Evolutionary conservation across 495 filamentous ascomycete genomes (phyloP).

Genomic region (Talaromyces trachyspermus): DNA sequence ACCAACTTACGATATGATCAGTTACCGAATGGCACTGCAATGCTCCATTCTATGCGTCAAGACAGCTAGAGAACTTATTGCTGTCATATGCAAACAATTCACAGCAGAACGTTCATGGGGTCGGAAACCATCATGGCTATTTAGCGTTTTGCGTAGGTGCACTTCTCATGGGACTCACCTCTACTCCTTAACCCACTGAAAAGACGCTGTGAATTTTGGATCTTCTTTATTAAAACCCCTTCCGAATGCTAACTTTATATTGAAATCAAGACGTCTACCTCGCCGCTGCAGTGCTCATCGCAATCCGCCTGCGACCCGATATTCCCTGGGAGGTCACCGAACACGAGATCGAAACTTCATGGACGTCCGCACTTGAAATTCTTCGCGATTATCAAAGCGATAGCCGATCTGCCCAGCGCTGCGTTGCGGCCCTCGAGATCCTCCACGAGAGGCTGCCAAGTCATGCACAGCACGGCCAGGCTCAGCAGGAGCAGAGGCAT

Average conservation of each 20-base stretch:
- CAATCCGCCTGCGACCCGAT: constrained; percentile 21
- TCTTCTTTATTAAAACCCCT: background rate
- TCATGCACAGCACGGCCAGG: background rate
- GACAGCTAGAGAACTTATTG: constrained; percentile 28
- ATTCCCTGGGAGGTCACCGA: constrained; percentile 24
- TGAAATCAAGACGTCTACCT: constrained; percentile 26
- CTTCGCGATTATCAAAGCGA: constrained; percentile 29
- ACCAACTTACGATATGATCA: background rate
- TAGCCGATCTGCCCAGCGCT: constrained; percentile 30
- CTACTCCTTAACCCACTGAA: background rate
- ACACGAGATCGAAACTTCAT: constrained; percentile 20
- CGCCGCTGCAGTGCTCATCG: constrained; percentile 31
- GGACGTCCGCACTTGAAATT: constrained; percentile 27
- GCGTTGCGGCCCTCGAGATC: constrained; percentile 33
- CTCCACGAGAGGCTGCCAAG: constrained; percentile 19
- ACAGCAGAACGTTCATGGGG: background rate
- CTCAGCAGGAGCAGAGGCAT: background rate
- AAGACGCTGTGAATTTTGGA: background rate
- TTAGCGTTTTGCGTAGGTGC: background rate
- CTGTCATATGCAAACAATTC: background rate
- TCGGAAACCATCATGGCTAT: background rate
- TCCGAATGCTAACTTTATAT: background rate
- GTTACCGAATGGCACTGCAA: constrained; percentile 24
- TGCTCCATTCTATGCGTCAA: constrained; percentile 33
- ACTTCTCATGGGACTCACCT: background rate